Base-by-base conservation (phyloP, 2,329 filamentous ascomycete species). In the Huntiella moniliformis region DNA sequence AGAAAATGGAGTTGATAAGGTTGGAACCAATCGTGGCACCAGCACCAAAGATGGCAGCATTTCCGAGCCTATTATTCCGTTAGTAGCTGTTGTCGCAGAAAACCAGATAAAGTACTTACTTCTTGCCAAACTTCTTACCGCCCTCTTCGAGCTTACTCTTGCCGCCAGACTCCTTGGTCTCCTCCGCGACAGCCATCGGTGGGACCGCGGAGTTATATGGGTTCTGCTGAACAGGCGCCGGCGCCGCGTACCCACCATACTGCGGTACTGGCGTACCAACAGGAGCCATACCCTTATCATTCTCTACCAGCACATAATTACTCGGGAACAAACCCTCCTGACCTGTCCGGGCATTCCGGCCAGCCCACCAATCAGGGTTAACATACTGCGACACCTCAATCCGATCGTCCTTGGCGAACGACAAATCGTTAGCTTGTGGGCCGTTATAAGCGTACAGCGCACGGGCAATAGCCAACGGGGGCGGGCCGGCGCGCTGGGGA, bases 351-450 rank as follows among this genome's bases (percentile, higher is more conserved):
- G 79, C 68, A 63, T 93, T 94, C 54, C 74, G 75, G 54, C 88
- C 88, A 69, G 85, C 79, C 85, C 86, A 95, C 88, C 88, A 96
- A 63, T 96, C 87, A 51, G 79, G 76, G 63, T 96, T 96, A 80
- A 94, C 91, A 67, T 93, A 87, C 63, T 94, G 84, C 53, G 77
- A 74, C 16, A 96, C 82, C 49, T 75, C 72, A 54, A 96, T 70
- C 52, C 71, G 69, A 64, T 96, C 88, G 57, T 87, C 80, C 51
- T 80, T 77, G 57, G 84, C 75, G 50, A 96, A 75, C 2, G 74
- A 75, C 52, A 93, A 69, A 59, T 96, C 88, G 50, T 85, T 84
- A 3, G 77, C 71, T 58, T 94, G 87, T 36, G 79, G 60, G 6
- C 79, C 82, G 32, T 70, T 71, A 67, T 95, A 96, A 51, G 73